These are phyloP conservation scores for Amylocarpus encephaloides DNA, from an alignment of 2,329 filamentous ascomycete genomes.

Conservation along the genomic window DNA sequence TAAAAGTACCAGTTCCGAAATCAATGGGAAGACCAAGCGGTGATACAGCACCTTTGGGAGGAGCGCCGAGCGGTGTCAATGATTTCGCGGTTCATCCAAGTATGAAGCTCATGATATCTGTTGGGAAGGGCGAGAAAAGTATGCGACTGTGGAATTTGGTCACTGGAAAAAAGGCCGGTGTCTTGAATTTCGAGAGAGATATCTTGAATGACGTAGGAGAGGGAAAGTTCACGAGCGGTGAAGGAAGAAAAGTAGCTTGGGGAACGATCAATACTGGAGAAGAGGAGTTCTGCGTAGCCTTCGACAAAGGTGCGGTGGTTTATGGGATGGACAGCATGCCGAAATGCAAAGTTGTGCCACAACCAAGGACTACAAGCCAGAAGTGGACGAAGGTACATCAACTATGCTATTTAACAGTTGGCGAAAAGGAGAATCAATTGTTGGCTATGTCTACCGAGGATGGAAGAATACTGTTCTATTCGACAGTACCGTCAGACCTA, in stretches of 20 bases:
- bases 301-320: conserved; percentile 77
- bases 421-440: conserved; percentile 46
- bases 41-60: conserved; percentile 78
- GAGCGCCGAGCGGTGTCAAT: conserved; percentile 81
- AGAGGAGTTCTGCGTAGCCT: conserved; percentile 79
- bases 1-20: conserved; percentile 84
- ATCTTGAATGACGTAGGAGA: conserved; percentile 72
- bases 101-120: conserved; percentile 93
- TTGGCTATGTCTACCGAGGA: conserved; percentile 84
- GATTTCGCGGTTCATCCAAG: conserved; percentile 93
- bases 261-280: conserved; percentile 60
- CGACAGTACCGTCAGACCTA: conserved; percentile 51
- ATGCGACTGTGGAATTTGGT: conserved; percentile 97
- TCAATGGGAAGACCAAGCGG: conserved; percentile 74
- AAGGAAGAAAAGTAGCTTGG: conserved; percentile 80
- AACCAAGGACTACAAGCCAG: conserved; percentile 35
- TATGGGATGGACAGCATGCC: conserved; percentile 86
- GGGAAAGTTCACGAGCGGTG: conserved; percentile 68
- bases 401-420: conserved; percentile 60
- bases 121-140: conserved; percentile 80
- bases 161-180: conserved; percentile 90
- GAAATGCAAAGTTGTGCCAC: conserved; percentile 64
- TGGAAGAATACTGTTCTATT: conserved; percentile 78
- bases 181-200: conserved; percentile 73
- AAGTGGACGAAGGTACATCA: conserved; percentile 72